phyloP scores from a whole-genome alignment of 169 alveolate genomes.

The Pseudocohnilembus persalinus region DNA sequence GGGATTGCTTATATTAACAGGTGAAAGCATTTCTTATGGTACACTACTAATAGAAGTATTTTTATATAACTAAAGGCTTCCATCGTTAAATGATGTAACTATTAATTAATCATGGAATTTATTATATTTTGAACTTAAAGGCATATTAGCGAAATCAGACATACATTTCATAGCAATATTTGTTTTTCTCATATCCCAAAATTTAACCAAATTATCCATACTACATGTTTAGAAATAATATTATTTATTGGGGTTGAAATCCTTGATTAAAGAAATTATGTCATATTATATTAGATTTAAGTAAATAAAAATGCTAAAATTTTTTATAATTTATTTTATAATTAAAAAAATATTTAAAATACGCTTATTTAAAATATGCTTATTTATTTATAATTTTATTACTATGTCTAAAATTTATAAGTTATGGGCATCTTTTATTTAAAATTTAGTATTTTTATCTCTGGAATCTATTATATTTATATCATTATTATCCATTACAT shows the following conservation, averaged over 20 bases:
- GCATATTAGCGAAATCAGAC: constrained; percentile 75
- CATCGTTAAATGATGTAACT: constrained; percentile 62
- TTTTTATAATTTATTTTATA: too few relatives aligned
- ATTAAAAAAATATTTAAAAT: too few relatives aligned
- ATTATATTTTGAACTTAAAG: constrained; percentile 67
- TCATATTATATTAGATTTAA: too few relatives aligned
- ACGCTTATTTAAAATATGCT: too few relatives aligned
- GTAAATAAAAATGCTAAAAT: too few relatives aligned
- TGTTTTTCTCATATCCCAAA: constrained; percentile 80
- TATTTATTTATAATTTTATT: too few relatives aligned
- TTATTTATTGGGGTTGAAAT: constrained; percentile 76
- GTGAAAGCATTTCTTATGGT: constrained; percentile 26
- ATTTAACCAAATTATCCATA: constrained; percentile 63
- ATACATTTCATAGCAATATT: constrained; percentile 57
- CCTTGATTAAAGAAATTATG: constrained; percentile 11
- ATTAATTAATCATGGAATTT: constrained; percentile 72
- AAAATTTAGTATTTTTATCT: constrained; percentile 45
- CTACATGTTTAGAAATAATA: constrained; percentile 72
- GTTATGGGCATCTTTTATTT: constrained; percentile 47
- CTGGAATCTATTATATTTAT: constrained; percentile 50
- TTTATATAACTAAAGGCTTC: constrained; percentile 49
- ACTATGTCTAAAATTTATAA: constrained; percentile 40
- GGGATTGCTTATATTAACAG: background rate
- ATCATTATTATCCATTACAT: constrained; percentile 34
- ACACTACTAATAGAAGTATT: constrained; percentile 54